Percentiles rank a stretch among this genome's conserved stretches.
phyloP scores from a whole-genome alignment of 371 early-diverging fungal species.

The Vittaforma corneae region DNA sequence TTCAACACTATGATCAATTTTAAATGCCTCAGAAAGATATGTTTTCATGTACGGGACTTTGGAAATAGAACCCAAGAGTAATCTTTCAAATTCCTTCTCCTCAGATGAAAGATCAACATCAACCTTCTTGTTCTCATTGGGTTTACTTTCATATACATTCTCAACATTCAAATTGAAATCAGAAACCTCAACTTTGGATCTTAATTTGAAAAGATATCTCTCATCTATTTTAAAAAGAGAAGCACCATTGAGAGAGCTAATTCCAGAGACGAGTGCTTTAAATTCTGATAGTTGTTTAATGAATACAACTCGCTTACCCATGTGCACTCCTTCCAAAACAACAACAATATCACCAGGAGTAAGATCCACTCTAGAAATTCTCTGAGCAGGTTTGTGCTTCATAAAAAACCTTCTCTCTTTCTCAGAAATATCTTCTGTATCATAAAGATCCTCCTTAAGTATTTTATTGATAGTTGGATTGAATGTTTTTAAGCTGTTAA shows the following conservation, averaged over 20 bases:
- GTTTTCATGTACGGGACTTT: slow-evolving; percentile 36
- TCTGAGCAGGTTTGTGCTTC: slow-evolving; percentile 20
- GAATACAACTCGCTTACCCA: slow-evolving; percentile 41
- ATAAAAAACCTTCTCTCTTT: slow-evolving; percentile 19
- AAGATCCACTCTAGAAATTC: slow-evolving; percentile 43
- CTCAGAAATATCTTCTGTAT: slow-evolving; percentile 1
- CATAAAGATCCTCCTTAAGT: background rate
- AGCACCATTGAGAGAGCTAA: slow-evolving; percentile 36
- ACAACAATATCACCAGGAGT: slow-evolving; percentile 46
- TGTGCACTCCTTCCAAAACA: slow-evolving; percentile 54
- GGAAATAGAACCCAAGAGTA: slow-evolving; percentile 28
- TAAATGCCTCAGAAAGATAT: slow-evolving; percentile 44
- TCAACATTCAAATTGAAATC: slow-evolving; percentile 15
- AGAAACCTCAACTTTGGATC: slow-evolving; percentile 21
- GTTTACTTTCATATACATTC: slow-evolving; percentile 13
- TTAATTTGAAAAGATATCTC: slow-evolving; percentile 46
- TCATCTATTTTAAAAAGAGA: slow-evolving; percentile 55
- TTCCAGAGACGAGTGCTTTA: slow-evolving; percentile 42
- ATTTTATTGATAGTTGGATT: slow-evolving; percentile 25
- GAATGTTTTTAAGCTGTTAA: slow-evolving; percentile 34
- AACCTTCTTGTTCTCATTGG: slow-evolving; percentile 24
- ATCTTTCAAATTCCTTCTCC: slow-evolving; percentile 26
- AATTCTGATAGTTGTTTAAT: slow-evolving; percentile 41
- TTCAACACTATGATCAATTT: slow-evolving; percentile 36
- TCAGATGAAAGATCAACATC: slow-evolving; percentile 27